Evolutionary conservation across 306 rosid species (phyloP).

Genomic region (Rosa rugosa): DNA sequence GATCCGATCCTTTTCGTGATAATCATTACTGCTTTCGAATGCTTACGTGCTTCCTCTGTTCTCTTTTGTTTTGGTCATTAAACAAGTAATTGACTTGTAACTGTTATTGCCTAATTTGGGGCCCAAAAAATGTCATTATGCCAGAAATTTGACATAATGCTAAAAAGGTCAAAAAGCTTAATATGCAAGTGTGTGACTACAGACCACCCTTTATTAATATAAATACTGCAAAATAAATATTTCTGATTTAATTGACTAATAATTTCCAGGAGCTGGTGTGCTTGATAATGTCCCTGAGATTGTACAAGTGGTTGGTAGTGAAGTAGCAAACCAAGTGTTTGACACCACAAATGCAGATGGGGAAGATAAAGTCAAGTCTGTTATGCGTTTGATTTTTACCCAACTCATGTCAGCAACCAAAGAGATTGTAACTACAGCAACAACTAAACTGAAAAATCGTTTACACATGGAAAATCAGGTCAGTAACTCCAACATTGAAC

Average conservation of each 20-base stretch:
- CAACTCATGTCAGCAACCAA: constrained; percentile 75
- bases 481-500: not conserved
- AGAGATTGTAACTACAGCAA: constrained; percentile 48
- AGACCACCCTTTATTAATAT: not conserved
- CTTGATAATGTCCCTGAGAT: constrained; percentile 76
- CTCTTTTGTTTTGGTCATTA: constrained; percentile 6
- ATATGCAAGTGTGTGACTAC: not conserved
- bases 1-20: not conserved
- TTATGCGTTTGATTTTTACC: constrained; percentile 62
- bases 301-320: constrained; percentile 60
- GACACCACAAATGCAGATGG: constrained; percentile 44
- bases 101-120: not conserved
- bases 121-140: not conserved
- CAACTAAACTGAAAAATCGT: constrained; percentile 58
- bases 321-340: constrained; percentile 50
- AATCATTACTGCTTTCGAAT: not conserved
- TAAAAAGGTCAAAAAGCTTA: constrained; percentile 1
- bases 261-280: constrained; percentile 70
- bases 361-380: constrained; percentile 55
- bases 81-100: constrained; percentile 2
- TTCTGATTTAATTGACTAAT: not conserved
- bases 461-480: constrained; percentile 71
- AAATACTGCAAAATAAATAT: not conserved
- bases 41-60: constrained; percentile 10
- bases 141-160: not conserved